Percentiles rank a stretch among this genome's conserved stretches.
These are phyloP conservation scores for Myrica gale DNA, from an alignment of 306 rosid genomes.

Conservation along the genomic window DNA sequence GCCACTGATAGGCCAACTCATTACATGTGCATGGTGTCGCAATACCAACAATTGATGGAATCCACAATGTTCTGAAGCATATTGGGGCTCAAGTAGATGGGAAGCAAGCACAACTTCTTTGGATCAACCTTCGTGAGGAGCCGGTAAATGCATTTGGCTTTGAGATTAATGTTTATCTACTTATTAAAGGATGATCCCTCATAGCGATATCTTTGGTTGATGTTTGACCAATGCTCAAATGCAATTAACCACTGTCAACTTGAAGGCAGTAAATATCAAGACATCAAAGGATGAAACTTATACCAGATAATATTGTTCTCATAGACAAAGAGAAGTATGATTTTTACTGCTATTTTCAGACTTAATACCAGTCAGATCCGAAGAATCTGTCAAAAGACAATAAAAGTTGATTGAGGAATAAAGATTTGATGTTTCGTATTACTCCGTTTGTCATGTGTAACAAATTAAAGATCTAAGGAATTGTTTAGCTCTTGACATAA, in stretches of 20 bases:
- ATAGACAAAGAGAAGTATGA: neutral
- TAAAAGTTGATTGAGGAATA: neutral
- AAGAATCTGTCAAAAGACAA: neutral
- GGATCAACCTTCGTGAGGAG: slow-evolving; percentile 95
- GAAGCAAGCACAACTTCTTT: slow-evolving; percentile 52
- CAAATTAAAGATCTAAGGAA: neutral
- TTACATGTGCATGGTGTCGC: slow-evolving; percentile 91
- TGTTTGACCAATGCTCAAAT: neutral
- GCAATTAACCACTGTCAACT: neutral
- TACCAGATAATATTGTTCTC: neutral
- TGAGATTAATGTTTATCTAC: neutral
- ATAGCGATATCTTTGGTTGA: neutral
- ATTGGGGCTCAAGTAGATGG: slow-evolving; percentile 60
- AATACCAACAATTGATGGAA: slow-evolving; percentile 75
- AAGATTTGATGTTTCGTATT: neutral
- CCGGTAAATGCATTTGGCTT: slow-evolving; percentile 43
- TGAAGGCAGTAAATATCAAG: neutral
- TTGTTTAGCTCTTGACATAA: neutral
- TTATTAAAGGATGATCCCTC: neutral
- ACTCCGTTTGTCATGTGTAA: neutral
- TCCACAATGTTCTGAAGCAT: slow-evolving; percentile 73
- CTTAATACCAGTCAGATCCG: neutral
- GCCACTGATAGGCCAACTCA: slow-evolving; percentile 49
- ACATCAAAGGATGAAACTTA: too few species aligned
- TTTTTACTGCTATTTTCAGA: neutral